Conservation (phyloP, 2,329 filamentous ascomycete species). For the Chalara sp. region DNA sequence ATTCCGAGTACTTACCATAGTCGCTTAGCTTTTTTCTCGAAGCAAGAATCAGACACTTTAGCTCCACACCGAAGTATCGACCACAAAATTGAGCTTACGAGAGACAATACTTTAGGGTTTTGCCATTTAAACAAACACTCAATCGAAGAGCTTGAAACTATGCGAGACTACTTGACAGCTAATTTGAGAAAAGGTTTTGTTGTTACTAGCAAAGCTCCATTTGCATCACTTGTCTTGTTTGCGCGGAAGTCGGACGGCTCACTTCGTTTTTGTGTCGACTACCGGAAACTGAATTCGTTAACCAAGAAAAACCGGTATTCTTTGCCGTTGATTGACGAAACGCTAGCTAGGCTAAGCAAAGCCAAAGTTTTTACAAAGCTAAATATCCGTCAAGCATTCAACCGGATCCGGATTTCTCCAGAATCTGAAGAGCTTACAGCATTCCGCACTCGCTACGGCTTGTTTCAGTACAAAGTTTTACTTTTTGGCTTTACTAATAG, state of each 20-base stretch:
- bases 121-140: not conserved
- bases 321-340: not conserved
- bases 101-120: too few relatives aligned
- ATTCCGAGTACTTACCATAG: not conserved
- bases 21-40: not conserved
- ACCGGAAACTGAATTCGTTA: too few relatives aligned
- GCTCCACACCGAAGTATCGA: not conserved
- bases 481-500: slow-evolving; percentile 4
- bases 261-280: too few relatives aligned
- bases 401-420: not conserved
- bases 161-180: not conserved
- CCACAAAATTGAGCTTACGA: not conserved
- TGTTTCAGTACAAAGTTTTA: not conserved
- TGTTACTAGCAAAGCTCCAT: not conserved
- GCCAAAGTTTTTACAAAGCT: slow-evolving; percentile 5
- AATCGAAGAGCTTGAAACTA: not conserved
- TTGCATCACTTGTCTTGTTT: not conserved
- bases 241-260: not conserved
- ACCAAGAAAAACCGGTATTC: too few relatives aligned
- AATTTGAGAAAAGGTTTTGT: too few relatives aligned
- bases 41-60: not conserved
- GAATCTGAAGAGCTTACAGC: slow-evolving; percentile 1
- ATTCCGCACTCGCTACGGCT: not conserved
- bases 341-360: not conserved
- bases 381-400: slow-evolving; percentile 1